Conservation (phyloP, 2,329 filamentous ascomycete species). For the Trichoderma koningiopsis region DNA sequence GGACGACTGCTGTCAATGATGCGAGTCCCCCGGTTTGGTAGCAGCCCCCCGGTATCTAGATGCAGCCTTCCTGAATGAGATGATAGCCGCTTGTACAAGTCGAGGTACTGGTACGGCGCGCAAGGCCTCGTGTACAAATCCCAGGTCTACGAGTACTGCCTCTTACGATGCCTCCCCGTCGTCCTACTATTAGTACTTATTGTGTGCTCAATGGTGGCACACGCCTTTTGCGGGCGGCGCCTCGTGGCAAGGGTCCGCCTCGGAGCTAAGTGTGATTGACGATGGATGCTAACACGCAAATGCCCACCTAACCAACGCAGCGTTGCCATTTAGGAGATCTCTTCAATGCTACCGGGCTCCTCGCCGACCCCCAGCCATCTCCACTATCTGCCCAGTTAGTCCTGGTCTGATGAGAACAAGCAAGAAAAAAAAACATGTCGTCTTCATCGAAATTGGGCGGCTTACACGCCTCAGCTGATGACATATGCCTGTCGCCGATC, state of each 20-base stretch:
- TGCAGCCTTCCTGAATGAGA: constrained; percentile 10
- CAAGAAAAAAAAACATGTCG: background rate
- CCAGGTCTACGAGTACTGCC: background rate
- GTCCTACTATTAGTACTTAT: background rate
- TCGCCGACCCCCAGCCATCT: background rate
- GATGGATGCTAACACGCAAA: constrained; percentile 1
- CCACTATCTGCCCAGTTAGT: constrained; percentile 7
- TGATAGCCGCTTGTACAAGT: background rate
- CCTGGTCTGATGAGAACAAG: background rate
- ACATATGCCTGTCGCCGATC: background rate
- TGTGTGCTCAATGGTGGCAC: background rate
- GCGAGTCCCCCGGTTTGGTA: background rate
- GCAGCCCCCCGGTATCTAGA: constrained; percentile 16
- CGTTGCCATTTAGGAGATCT: constrained; percentile 16
- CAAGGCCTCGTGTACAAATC: background rate
- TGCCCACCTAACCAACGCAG: background rate
- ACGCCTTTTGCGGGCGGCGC: constrained; percentile 6
- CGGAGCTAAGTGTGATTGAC: constrained; percentile 8
- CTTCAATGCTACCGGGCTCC: constrained; percentile 14
- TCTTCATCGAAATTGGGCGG: background rate
- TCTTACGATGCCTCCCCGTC: background rate
- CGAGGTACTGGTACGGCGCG: background rate
- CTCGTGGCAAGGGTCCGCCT: constrained; percentile 19
- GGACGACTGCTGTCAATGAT: constrained; percentile 20
- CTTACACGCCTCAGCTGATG: constrained; percentile 12